Conservation (phyloP, 2,329 filamentous ascomycete genomes). For the Penicillium psychrosexuale region DNA sequence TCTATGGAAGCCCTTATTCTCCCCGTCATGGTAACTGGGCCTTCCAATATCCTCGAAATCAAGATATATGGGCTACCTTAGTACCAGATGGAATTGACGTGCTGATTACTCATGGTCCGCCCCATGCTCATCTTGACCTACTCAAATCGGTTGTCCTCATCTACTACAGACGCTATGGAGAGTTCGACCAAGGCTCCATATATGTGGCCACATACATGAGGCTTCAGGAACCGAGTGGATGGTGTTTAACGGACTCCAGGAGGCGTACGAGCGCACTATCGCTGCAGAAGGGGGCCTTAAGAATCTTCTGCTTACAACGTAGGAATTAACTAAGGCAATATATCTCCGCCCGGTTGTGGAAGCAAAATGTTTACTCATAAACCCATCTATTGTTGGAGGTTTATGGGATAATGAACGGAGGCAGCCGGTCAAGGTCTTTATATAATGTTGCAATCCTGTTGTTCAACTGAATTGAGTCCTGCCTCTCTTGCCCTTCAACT, state of each 20-base stretch:
- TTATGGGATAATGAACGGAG: slow-evolving; percentile 19
- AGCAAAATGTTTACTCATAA: slow-evolving; percentile 24
- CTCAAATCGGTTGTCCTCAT: slow-evolving; percentile 57
- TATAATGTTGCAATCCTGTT: slow-evolving; percentile 6
- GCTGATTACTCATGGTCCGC: slow-evolving; percentile 73
- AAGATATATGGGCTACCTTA: slow-evolving; percentile 64
- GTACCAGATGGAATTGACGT: slow-evolving; percentile 69
- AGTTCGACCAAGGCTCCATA: slow-evolving; percentile 13
- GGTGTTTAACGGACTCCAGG: slow-evolving; percentile 15
- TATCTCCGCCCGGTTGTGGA: slow-evolving; percentile 9
- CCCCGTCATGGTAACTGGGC: slow-evolving; percentile 64
- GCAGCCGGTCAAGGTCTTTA: slow-evolving; percentile 13
- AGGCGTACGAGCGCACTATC: slow-evolving; percentile 18
- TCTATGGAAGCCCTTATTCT: slow-evolving; percentile 76
- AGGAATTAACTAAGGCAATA: slow-evolving; percentile 4
- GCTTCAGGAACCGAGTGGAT: slow-evolving; percentile 18
- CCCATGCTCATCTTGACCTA: slow-evolving; percentile 62
- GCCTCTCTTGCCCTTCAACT: too few species aligned
- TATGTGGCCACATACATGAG: slow-evolving; percentile 20
- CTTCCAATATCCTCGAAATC: slow-evolving; percentile 66
- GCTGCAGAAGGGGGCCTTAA: slow-evolving; percentile 10
- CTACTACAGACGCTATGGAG: slow-evolving; percentile 59
- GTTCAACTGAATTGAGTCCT: too few species aligned
- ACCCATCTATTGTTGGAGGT: slow-evolving; percentile 17
- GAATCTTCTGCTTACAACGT: slow-evolving; percentile 17